Evolutionary conservation across 148 eudicot genomes (phyloP), one percentile per base, ranked within the genome.

Genomic region (Spergularia bocconei): DNA sequence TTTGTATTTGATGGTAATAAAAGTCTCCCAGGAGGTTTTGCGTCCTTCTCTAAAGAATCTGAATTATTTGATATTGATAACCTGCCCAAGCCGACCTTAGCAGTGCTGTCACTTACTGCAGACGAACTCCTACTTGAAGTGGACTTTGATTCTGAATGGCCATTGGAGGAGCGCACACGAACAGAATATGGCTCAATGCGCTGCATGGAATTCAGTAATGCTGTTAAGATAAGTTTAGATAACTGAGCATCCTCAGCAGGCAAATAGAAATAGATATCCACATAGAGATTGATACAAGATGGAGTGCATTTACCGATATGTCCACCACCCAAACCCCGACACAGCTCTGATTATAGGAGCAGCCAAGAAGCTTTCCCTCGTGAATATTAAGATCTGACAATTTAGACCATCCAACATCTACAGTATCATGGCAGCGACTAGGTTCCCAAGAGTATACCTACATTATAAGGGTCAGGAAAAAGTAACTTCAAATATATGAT

Each of bases 291-390:
- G 63, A 23, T 44, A 68, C 13, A 52, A 55, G 68, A 65, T 51
- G 39, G 9, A 21, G 29, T 63, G 63, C 41, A 55, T 75, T 71
- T 90, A 95, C 98, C 83, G 96, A 90, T 64, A 95, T 84, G 82
- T 95, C 98, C 21, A 95, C 98, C 67, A 95, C 98, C 98, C 98
- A 95, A 56, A 95, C 96, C 81, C 98, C 98, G 71, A 95, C 98
- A 78, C 98, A 95, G 76, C 97, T 95, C 80, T 95, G 98, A 84
- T 92, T 95, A 79, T 85, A 89, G 29, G 98, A 95, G 85, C 98
- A 95, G 57, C 96, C 98, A 39, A 95, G 92, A 82, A 95, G 98
- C 85, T 95, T 95, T 47, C 97, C 98, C 82, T 95, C 98, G 65
- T 95, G 97, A 66, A 95, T 86, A 83, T 90, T 95, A 74, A 95